A percentile compares a stretch with the other conserved stretches of the same genome.
Conservation (phyloP, 495 filamentous ascomycete species). For the Podospora appendiculata region DNA sequence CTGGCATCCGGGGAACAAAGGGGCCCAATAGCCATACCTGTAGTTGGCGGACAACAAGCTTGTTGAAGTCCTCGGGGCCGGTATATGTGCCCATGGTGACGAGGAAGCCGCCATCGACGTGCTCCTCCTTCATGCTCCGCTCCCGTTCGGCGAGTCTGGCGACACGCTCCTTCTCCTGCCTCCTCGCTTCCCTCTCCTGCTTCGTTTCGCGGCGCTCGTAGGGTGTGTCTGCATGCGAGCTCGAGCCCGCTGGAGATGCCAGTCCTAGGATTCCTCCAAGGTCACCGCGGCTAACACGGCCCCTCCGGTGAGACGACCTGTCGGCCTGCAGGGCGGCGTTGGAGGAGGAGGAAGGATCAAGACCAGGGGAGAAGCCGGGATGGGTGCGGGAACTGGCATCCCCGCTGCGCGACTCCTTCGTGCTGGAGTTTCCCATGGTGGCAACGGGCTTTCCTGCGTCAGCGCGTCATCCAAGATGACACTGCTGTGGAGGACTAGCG, state of each 20-base stretch:
- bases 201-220: constrained; percentile 71
- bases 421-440: constrained; percentile 25
- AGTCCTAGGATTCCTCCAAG: constrained; percentile 17
- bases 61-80: constrained; percentile 88
- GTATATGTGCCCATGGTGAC: constrained; percentile 94
- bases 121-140: constrained; percentile 85
- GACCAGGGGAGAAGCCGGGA: constrained; percentile 1
- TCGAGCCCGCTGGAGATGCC: constrained; percentile 9
- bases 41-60: constrained; percentile 79
- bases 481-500: neutral
- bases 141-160: constrained; percentile 75
- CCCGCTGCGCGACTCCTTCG: constrained; percentile 22
- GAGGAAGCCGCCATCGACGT: constrained; percentile 89
- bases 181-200: constrained; percentile 82
- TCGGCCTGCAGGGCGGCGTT: constrained; percentile 13
- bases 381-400: constrained; percentile 18
- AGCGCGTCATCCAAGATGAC: no score
- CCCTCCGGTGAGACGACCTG: constrained; percentile 14
- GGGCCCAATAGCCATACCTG: constrained; percentile 53
- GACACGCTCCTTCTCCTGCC: constrained; percentile 70
- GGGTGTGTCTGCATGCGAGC: constrained; percentile 21
- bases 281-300: constrained; percentile 21
- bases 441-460: neutral
- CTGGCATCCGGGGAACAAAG: neutral
- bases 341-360: neutral